Base-by-base conservation (phyloP, 352 stramenopile genomes). In the Phytophthora colocasiae region DNA sequence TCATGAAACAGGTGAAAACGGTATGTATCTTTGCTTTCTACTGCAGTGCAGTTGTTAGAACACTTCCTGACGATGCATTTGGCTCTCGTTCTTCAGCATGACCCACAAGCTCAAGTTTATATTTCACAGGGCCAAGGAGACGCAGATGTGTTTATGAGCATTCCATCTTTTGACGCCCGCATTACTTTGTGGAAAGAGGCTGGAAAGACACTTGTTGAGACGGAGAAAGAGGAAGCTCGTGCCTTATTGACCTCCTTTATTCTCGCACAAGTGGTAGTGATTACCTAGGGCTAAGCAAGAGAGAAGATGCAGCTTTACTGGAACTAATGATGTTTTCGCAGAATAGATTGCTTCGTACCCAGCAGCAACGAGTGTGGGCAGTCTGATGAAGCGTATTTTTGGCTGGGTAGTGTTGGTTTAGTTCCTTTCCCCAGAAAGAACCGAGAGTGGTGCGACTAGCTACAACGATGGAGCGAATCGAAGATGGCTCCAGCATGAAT, bases 101-200 rank as follows among this genome's bases (percentile, higher is more conserved):
- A 93, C 32, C 63, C 74, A 12, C 73, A 86, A 40, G 77, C 85
- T 2, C 81, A 91, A 40, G 83, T 93, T 15, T 93, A 92, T 53
- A 82, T 92, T 55, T 92, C 86, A n/a, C 83, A 92, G 55, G 85
- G 85, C 0, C 86, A 89, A 27, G 78, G 85, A 55, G 85, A 90
- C 48, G 83, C 84, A 3, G 87, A 95, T 15, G 84, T 91, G 31
- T 89, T 93, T 58, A 86, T 95, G 69, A 95, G 81, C 50, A 93
- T 95, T 43, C 87, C 87, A 29, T 85, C 73, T 4, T 74, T 95
- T 8, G 82, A 95, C 5, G 87, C 87, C 4, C 76, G 83, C 47
- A 69, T 95, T 29, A 93, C 85, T 41, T 65, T 95, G 41, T 92
- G 83, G 83, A 93, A 90, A 71, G 82, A 91, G 22, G 73, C 63